Evolutionary conservation across 257 asterid species (phyloP).

Genomic region (Primulina huaijiensis): DNA sequence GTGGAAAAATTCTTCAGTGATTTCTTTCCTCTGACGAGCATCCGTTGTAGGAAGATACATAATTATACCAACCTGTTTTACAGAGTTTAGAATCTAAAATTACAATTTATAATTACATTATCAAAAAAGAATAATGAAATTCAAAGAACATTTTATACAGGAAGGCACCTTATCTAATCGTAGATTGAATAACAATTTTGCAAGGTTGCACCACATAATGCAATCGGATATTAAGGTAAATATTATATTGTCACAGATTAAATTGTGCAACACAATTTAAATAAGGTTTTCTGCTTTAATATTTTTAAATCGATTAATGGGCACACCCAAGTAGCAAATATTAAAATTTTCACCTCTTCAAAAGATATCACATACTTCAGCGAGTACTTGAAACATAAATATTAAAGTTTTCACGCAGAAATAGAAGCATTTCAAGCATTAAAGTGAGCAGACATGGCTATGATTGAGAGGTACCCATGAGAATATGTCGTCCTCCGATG

Average conservation of each 20-base stretch:
- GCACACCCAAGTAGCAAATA: constrained; percentile 3
- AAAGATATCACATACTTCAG: background rate
- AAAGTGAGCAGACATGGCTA: constrained; percentile 6
- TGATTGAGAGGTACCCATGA: constrained; percentile 65
- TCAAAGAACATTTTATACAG: constrained; percentile 1
- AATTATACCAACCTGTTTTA: constrained; percentile 82
- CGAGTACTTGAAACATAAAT: background rate
- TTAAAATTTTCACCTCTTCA: background rate
- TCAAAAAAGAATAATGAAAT: background rate
- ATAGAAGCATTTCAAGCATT: background rate
- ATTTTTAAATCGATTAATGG: background rate
- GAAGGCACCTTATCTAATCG: background rate
- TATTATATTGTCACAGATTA: background rate
- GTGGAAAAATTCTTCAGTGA: constrained; percentile 83
- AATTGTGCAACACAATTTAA: background rate
- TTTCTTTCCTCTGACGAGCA: constrained; percentile 76
- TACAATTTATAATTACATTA: background rate
- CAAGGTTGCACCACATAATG: background rate
- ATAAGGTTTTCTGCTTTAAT: background rate
- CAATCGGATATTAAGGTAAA: background rate
- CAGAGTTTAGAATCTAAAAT: constrained; percentile 22
- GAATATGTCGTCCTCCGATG: constrained; percentile 66
- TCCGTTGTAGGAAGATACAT: constrained; percentile 97
- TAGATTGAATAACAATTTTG: background rate
- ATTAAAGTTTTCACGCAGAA: background rate